Base-by-base conservation (phyloP, 441 rosid species). In the Populus hybrid region DNA sequence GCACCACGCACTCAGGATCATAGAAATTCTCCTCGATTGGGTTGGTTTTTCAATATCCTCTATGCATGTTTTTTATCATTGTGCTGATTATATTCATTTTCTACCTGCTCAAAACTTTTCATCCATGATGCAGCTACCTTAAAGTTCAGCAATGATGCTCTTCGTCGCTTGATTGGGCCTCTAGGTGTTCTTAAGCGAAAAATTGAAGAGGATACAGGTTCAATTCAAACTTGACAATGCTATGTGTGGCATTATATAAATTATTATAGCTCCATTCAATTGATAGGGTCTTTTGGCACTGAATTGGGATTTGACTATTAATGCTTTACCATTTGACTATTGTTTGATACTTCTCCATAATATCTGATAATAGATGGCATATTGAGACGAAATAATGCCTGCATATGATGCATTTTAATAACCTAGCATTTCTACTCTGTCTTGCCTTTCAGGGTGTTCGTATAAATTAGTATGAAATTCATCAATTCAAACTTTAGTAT, bases 121-220 rank as follows among this genome's bases (percentile, higher is more conserved):
- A 69, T 85, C 77, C 80, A 64, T 73, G 70, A 73, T 87, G 87
- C 89, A 96, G 99, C 76, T 81, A 91, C 92, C 46, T 81, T 91
- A 73, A 94, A 89, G 88, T 94, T 84, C 86, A 84, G 89, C 86
- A 94, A 94, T 85, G 99, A 94, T 30, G 84, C 89, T 81, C 88
- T 96, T 79, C 96, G 99, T 75, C 88, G 85, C 78, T 85, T 96
- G 85, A 87, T 93, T 76, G 99, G 98, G 73, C 99, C 99, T 72
- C 87, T 91, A 69, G 98, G 97, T 78, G 88, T 82, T 73, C 84
- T 86, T 35, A 96, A 91, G 88, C 89, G 91, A 89, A 89, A 93
- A 81, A 85, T 94, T 83, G 99, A 96, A 87, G 93, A 91, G 84
- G 97, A 96, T 88, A 96, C 98, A 89, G 98, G 98, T 93, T 24